Conservation (phyloP, 1,284 basidiomycete genomes). For the Sphaerobolus stellatus region DNA sequence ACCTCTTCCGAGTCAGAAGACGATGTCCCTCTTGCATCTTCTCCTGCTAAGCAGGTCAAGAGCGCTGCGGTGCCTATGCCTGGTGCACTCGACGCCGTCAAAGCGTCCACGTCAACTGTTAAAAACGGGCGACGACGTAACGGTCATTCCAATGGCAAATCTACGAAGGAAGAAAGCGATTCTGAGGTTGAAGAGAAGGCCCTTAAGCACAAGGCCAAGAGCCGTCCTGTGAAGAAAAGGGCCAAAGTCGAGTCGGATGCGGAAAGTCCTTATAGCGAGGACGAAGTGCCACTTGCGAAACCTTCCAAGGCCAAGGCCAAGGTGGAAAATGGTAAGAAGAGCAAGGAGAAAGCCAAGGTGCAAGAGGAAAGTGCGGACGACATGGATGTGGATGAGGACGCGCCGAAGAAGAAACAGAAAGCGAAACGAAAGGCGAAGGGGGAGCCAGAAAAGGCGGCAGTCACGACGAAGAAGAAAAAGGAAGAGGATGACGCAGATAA, state of each 20-base stretch:
- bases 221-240: conserved; percentile 39
- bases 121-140: conserved; percentile 39
- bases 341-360: conserved; percentile 44
- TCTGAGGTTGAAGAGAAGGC: conserved; percentile 29
- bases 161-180: conserved; percentile 31
- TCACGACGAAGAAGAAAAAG: conserved; percentile 38
- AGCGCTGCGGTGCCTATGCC: conserved; percentile 44
- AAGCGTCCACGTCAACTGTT: conserved; percentile 27
- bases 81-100: conserved; percentile 41
- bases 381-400: conserved; percentile 42
- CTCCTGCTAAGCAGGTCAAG: conserved; percentile 54
- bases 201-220: conserved; percentile 34
- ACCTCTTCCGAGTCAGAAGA: conserved; percentile 13
- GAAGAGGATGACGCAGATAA: conserved; percentile 29
- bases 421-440: conserved; percentile 26
- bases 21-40: conserved; percentile 49
- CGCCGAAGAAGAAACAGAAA: conserved; percentile 43
- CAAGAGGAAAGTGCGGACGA: conserved; percentile 56
- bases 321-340: not conserved
- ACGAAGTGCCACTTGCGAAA: conserved; percentile 43
- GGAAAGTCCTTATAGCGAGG: conserved; percentile 38
- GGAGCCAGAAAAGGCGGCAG: conserved; percentile 23
- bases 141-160: conserved; percentile 29
- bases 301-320: conserved; percentile 34
- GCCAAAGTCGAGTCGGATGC: conserved; percentile 48